phyloP scores from a whole-genome alignment of 139 green algal species.

The Chlamydomonas applanata region DNA sequence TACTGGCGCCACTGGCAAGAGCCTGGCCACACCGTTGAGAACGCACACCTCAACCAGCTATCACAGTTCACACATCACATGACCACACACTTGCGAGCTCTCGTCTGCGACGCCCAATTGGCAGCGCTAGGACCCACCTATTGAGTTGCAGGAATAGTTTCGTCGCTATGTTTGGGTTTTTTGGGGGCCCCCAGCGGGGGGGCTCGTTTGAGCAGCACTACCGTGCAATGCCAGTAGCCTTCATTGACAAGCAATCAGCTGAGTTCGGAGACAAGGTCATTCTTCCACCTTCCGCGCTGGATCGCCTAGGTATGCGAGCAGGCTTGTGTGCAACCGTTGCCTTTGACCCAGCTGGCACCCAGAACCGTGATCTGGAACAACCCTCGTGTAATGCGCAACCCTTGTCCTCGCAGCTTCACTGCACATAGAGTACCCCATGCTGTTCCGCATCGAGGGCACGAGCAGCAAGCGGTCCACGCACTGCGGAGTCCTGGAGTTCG shows the following conservation, averaged over 20 bases:
- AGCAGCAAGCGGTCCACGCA: constrained; percentile 72
- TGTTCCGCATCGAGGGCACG: constrained; percentile 90
- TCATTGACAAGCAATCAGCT: constrained; percentile 89
- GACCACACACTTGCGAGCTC: too few relatives aligned
- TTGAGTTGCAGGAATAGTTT: too few relatives aligned
- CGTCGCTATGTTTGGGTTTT: constrained; percentile 19
- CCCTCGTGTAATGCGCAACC: not conserved
- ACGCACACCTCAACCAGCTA: too few relatives aligned
- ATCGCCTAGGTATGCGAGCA: constrained; percentile 73
- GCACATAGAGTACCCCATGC: constrained; percentile 98
- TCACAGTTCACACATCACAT: too few relatives aligned
- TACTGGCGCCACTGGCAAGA: too few relatives aligned
- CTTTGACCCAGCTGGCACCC: not conserved
- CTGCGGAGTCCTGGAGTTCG: constrained; percentile 98
- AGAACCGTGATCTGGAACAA: not conserved
- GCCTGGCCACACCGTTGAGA: too few relatives aligned
- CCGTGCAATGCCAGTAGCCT: constrained; percentile 88
- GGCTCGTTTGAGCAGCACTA: constrained; percentile 81
- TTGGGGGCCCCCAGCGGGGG: not conserved
- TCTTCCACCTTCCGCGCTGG: constrained; percentile 91
- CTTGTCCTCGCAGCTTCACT: constrained; percentile 74
- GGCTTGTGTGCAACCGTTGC: not conserved
- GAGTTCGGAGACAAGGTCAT: constrained; percentile 96
- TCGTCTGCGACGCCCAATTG: too few relatives aligned
- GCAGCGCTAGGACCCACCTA: too few relatives aligned